Base-by-base conservation (phyloP, 257 asterid species). In the Petrea volubilis region DNA sequence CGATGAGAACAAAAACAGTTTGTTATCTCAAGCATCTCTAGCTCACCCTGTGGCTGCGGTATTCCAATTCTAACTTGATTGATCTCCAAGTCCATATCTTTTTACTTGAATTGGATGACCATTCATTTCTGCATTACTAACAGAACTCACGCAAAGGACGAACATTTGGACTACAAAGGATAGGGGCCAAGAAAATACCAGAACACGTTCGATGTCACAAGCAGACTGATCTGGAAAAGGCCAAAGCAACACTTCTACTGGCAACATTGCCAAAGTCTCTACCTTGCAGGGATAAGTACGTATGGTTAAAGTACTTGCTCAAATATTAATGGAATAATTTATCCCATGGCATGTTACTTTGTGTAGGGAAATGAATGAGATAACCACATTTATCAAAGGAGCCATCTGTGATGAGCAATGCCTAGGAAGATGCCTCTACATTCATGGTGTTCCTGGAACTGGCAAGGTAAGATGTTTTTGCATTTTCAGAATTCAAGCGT, bases 361-460 rank as follows among this genome's bases (percentile, higher is more conserved):
- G 33, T 68, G 70, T 74, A 94, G 97, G 86, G 99, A 94, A 88
- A 88, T 91, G 92, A 83, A 87, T 72, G 98, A 94, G 88, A 88
- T 94, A 73, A 81, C 90, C 46, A 65, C 92, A 34, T 91, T 89
- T 58, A 87, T 94, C 28, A 91, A 88, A 88, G 99, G 95, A 68
- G 96, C 95, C 60, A 86, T 91, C 77, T 88, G 97, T 58, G 95
- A 89, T 65, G 93, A 87, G 58, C 97, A 85, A 76, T 94, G 99
- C 80, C 85, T 94, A 10, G 99, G 99, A 70, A 85, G 93, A 80
- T 91, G 97, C 84, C 90, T 94, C 59, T 94, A 94, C 84, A 76
- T 94, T 78, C 96, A 94, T 73, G 99, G 99, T 74, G 99, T 94
- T 75, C 99, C 99, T 68, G 99, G 99, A 72, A 94, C 99, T 69